These are phyloP conservation scores for Glarea lozoyensis DNA, from an alignment of 495 filamentous ascomycete species.

Conservation along the genomic window DNA sequence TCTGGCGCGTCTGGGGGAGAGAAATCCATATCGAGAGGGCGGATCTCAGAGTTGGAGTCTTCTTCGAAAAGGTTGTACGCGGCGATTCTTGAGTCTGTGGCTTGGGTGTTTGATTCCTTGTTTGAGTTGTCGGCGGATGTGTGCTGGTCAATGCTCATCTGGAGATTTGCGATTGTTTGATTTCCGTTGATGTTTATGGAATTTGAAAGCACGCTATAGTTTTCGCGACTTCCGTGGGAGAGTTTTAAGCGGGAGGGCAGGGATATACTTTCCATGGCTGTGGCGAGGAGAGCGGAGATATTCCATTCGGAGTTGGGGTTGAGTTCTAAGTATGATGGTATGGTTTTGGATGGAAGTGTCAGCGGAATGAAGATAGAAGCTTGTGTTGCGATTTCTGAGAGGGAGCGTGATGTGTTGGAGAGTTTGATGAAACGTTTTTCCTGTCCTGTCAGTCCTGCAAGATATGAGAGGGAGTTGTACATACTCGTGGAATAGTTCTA, in stretches of 20 bases:
- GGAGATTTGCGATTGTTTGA: constrained; percentile 70
- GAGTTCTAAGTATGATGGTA: constrained; percentile 54
- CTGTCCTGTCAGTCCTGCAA: constrained; percentile 17
- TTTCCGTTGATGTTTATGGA: constrained; percentile 68
- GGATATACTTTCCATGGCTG: constrained; percentile 71
- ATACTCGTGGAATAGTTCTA: constrained; percentile 47
- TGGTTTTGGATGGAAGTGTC: constrained; percentile 42
- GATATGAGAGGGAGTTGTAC: constrained; percentile 31
- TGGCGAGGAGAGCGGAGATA: constrained; percentile 64
- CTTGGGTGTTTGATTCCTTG: constrained; percentile 11
- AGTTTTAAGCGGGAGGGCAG: constrained; percentile 65
- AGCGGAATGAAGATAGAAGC: constrained; percentile 76
- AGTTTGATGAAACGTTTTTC: constrained; percentile 46
- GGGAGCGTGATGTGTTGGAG: constrained; percentile 60
- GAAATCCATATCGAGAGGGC: constrained; percentile 49
- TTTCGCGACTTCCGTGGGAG: constrained; percentile 34
- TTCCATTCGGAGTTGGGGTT: constrained; percentile 71
- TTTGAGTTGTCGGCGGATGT: constrained; percentile 12
- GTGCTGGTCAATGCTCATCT: constrained; percentile 35
- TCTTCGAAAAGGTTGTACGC: constrained; percentile 16
- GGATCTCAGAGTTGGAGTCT: constrained; percentile 16
- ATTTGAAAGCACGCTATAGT: constrained; percentile 56
- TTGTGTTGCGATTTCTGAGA: constrained; percentile 57
- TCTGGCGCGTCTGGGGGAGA: constrained; percentile 35
- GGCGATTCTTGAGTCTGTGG: constrained; percentile 10